A percentile compares a stretch with the other conserved stretches of the same genome.
Evolutionary conservation across 2,329 filamentous ascomycete species (phyloP).

Genomic region (Monosporascus sp.): DNA sequence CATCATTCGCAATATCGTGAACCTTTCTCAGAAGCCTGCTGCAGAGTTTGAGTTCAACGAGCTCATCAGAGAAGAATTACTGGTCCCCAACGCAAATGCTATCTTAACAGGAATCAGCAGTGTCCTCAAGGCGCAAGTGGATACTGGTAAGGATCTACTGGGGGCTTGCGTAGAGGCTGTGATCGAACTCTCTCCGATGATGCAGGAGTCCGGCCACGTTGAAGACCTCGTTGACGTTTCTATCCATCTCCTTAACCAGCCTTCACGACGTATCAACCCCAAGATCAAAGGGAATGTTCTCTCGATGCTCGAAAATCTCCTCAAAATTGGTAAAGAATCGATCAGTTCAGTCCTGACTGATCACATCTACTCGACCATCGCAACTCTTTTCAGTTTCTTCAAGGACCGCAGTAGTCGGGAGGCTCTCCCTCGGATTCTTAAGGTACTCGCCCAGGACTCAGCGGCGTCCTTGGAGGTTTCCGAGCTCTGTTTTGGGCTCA

Average conservation of each 20-base stretch:
- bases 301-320: conserved; percentile 74
- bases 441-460: conserved; percentile 64
- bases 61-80: conserved; percentile 49
- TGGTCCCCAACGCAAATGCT: conserved; percentile 52
- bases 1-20: conserved; percentile 67
- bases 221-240: conserved; percentile 76
- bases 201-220: conserved; percentile 64
- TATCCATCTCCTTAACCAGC: conserved; percentile 76
- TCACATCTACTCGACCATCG: conserved; percentile 68
- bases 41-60: conserved; percentile 53
- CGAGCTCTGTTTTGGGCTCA: conserved; percentile 69
- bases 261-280: conserved; percentile 75
- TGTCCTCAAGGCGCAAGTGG: conserved; percentile 55
- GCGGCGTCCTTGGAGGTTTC: conserved; percentile 58
- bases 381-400: conserved; percentile 85
- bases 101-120: conserved; percentile 64
- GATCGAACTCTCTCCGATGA: conserved; percentile 67
- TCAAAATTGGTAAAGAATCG: conserved; percentile 58
- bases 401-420: conserved; percentile 73
- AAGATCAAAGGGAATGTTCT: conserved; percentile 79
- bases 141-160: conserved; percentile 67
- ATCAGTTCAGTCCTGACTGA: conserved; percentile 54
- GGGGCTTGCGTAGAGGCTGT: conserved; percentile 75
- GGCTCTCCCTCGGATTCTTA: conserved; percentile 67
- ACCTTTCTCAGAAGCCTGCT: conserved; percentile 51